These are phyloP conservation scores for Thuidium tamariscinum DNA, from an alignment of 225 moss, liverwort and hornwort species.

Conservation along the genomic window DNA sequence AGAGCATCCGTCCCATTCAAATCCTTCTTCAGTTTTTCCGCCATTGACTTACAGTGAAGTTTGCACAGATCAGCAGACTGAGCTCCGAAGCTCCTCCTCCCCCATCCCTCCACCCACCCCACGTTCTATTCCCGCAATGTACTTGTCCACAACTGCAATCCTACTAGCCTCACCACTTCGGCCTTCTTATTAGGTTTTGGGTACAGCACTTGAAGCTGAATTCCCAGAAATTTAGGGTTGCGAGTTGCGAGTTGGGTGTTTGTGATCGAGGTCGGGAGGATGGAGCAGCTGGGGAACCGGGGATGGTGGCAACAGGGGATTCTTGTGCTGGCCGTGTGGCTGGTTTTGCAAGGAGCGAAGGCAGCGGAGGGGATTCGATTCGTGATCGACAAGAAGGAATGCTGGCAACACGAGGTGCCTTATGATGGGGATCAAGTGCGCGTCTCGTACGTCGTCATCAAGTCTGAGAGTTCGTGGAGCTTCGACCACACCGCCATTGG, in stretches of 20 bases:
- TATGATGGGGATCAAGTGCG: slow-evolving; percentile 49
- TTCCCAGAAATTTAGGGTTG: not conserved
- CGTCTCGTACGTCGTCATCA: slow-evolving; percentile 79
- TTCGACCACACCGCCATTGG: slow-evolving; percentile 43
- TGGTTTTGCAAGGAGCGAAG: not conserved
- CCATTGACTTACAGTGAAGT: not conserved
- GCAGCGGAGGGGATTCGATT: slow-evolving; percentile 51
- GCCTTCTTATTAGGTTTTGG: not conserved
- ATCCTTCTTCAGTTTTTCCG: too few species aligned
- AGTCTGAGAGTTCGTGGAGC: slow-evolving; percentile 56
- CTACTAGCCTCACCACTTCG: not conserved
- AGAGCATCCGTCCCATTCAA: not conserved
- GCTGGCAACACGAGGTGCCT: slow-evolving; percentile 61
- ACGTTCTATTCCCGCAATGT: not conserved
- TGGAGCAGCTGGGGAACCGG: not conserved
- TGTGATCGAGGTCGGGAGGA: not conserved
- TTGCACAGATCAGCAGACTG: not conserved
- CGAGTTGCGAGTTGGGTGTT: not conserved
- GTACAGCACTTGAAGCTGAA: not conserved
- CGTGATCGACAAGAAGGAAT: slow-evolving; percentile 74
- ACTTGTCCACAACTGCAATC: not conserved
- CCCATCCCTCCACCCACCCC: not conserved
- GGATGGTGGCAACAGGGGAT: not conserved
- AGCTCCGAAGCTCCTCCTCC: not conserved
- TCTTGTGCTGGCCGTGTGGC: not conserved